Evolutionary conservation across 2,329 filamentous ascomycete genomes (phyloP), one percentile per base, ranked within the genome.

Genomic region (Fusarium domesticum): DNA sequence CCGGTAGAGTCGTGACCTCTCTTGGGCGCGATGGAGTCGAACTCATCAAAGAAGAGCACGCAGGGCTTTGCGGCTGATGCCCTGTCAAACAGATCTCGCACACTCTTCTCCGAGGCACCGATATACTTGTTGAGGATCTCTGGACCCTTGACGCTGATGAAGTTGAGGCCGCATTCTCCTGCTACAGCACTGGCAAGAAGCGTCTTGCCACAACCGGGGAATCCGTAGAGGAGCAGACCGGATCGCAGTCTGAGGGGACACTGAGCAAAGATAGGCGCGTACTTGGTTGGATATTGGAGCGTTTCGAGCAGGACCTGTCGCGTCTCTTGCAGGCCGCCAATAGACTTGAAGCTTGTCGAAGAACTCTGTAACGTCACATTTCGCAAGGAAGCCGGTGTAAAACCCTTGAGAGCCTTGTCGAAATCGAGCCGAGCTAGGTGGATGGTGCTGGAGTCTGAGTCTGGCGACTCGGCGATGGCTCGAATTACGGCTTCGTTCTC

Each of bases 51-150:
- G 76, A 98, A 98, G 7, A 98, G 75, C 5, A 98, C 88, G 58
- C 93, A 97, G 0, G 95, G 95, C 47, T 86, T 83, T 5, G 93
- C 93, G 3, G 93, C 92, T 62, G 85, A 84, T 0, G 93, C 93
- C 33, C 93, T 82, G 63, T 96, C 92, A 61, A 98, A 98, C 1
- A 98, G 75, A 65, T 98, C 93, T 33, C 95, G 84, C 6, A 98
- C 91, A 48, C 84, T 90, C 75, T 98, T 98, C 62, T 98, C 93
- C 19, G 88, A 95, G 1, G 93, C 93, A 62, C 93, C 93, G 47
- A 98, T 98, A 66, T 98, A 98, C 70, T 98, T 98, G 75, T 98
- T 98, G 42, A 98, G 72, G 47, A 98, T 97, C 67, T 98, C 95
- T 0, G 93, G 93, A 0, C 93, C 93, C 70, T 98, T 98, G 61